phyloP scores from a whole-genome alignment of 169 alveolate genomes.

The Neospora caninum region DNA sequence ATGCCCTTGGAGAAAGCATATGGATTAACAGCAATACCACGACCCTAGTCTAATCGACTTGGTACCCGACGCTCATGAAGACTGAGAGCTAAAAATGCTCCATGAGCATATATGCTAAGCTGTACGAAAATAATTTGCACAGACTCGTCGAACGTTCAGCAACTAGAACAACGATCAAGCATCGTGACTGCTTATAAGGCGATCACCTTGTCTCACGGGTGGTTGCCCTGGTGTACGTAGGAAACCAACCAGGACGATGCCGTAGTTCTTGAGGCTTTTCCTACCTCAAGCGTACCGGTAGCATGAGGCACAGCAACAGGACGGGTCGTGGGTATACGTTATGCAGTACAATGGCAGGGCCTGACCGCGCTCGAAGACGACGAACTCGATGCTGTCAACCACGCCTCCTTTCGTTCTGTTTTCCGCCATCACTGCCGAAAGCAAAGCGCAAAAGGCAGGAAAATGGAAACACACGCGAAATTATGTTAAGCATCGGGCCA shows the following conservation, averaged over 20 bases:
- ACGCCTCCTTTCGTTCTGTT: conserved; percentile 68
- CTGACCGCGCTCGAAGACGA: conserved; percentile 68
- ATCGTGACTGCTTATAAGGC: too few species aligned
- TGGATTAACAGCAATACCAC: too few species aligned
- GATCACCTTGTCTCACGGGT: too few species aligned
- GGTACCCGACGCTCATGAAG: too few species aligned
- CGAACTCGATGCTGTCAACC: conserved; percentile 69
- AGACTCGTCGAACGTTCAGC: too few species aligned
- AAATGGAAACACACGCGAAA: neutral
- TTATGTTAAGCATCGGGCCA: neutral
- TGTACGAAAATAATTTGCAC: too few species aligned
- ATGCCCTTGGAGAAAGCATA: too few species aligned
- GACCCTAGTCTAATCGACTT: too few species aligned
- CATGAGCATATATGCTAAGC: too few species aligned
- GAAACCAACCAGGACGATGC: neutral
- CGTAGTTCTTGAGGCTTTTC: neutral
- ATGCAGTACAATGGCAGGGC: conserved; percentile 67
- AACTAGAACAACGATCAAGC: too few species aligned
- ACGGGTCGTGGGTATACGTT: conserved; percentile 59
- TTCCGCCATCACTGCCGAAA: conserved; percentile 67
- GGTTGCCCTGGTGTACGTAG: too few species aligned
- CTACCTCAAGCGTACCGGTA: neutral
- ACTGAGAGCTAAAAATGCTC: too few species aligned
- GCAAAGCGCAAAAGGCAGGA: neutral
- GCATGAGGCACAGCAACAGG: conserved; percentile 2